Evolutionary conservation across 768 basidiomycete genomes (phyloP).

Genomic region (Serendipita sp.): DNA sequence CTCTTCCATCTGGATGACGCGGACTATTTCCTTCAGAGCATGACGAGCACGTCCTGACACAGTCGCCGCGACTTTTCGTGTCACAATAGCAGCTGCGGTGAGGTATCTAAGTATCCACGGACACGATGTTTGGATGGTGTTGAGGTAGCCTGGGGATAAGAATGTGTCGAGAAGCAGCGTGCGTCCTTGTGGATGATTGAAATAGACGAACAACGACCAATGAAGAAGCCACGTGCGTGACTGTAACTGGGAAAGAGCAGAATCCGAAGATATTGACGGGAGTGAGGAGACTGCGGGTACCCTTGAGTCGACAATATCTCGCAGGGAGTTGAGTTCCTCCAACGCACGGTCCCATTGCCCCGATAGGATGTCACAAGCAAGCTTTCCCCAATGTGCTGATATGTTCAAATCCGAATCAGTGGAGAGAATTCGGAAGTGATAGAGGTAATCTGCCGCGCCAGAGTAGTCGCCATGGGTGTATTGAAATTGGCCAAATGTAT

Average conservation of each 20-base stretch:
- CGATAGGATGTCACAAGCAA: conserved; percentile 87
- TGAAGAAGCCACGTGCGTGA: conserved; percentile 92
- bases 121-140: conserved; percentile 90
- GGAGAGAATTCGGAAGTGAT: conserved; percentile 95
- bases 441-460: conserved; percentile 91
- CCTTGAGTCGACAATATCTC: conserved; percentile 78
- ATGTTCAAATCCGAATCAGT: conserved; percentile 86
- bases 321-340: conserved; percentile 87
- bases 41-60: conserved; percentile 56
- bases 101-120: conserved; percentile 95
- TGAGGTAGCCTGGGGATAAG: conserved; percentile 90
- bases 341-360: conserved; percentile 93
- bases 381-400: conserved; percentile 97
- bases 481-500: conserved; percentile 97
- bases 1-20: conserved; percentile 86
- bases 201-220: conserved; percentile 97
- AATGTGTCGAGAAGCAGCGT: conserved; percentile 90
- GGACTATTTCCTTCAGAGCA: conserved; percentile 81
- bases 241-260: conserved; percentile 69
- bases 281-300: conserved; percentile 18
- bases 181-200: conserved; percentile 85
- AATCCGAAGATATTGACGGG: conserved; percentile 35
- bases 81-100: conserved; percentile 81
- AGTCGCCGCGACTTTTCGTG: conserved; percentile 43
- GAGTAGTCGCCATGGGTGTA: conserved; percentile 97